Conservation (phyloP, 257 asterid species). For the Anisodus acutangulus region DNA sequence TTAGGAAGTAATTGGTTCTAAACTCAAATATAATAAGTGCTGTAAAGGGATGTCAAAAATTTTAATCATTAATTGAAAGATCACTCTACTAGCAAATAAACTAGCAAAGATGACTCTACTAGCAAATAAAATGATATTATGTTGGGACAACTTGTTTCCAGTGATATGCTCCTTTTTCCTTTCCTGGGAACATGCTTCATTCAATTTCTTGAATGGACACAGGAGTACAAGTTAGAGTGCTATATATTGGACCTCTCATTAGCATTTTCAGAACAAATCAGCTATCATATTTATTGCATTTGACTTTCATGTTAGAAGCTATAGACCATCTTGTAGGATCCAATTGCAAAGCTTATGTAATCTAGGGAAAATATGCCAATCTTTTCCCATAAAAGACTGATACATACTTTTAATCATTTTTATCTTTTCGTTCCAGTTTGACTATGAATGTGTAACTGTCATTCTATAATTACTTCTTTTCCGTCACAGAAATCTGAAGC, state of each 20-base stretch:
- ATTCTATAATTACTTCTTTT: constrained; percentile 30
- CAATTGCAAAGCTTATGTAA: background rate
- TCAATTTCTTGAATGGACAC: background rate
- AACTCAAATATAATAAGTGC: background rate
- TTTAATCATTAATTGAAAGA: background rate
- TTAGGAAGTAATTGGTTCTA: background rate
- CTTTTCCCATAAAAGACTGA: constrained; percentile 13
- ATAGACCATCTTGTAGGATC: background rate
- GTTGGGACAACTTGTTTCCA: background rate
- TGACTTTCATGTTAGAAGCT: background rate
- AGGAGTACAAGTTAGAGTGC: background rate
- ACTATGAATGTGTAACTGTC: constrained; percentile 26
- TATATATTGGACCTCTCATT: background rate
- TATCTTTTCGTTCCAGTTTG: constrained; percentile 1
- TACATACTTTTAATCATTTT: background rate
- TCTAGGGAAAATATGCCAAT: background rate
- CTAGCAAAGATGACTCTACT: too few relatives aligned
- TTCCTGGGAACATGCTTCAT: background rate
- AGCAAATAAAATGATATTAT: background rate
- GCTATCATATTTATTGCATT: background rate
- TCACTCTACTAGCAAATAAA: too few relatives aligned
- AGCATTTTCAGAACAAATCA: background rate
- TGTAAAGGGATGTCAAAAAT: background rate
- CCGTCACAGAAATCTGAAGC: constrained; percentile 72
- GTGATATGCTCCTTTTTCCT: background rate